Base-by-base conservation (phyloP, 2,329 filamentous ascomycete genomes). In the Geosmithia morbida region DNA sequence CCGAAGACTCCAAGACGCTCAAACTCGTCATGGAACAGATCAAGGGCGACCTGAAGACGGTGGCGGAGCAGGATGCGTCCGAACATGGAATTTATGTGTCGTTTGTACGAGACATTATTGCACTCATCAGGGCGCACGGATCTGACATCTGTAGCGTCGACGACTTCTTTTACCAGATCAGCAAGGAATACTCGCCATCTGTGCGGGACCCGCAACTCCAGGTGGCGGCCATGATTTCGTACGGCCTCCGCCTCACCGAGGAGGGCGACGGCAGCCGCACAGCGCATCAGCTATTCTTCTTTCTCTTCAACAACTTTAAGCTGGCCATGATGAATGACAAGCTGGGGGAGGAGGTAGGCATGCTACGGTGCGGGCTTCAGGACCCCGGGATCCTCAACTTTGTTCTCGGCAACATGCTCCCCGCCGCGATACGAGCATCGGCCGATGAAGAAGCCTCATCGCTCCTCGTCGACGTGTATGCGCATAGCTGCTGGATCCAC, bases 271-370 rank as follows among this genome's bases (percentile, higher is more conserved):
- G 78, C 47, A 54, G 58, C 2, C 66, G 64, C 29, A 70, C 69
- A 3, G 59, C 60, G 6, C 65, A 70, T 17, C 68, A 70, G 47
- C 64, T 79, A 3, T 80, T 79, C 54, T 72, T 72, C 56, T 74
- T 76, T 49, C 62, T 80, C 2, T 72, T 70, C 55, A 74, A 74
- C 52, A 77, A 72, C 57, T 76, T 77, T 56, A 77, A 77, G 55
- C 61, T 71, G 46, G 71, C 74, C 0, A 56, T 79, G 2, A 66
- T 67, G 42, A 71, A 71, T 48, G 63, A 69, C 48, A 67, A 64
- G 46, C 61, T 78, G n/a, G 55, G 55, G 6, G 65, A 70, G 6
- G 71, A 78, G 53, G 58, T 64, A 26, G 53, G 49, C 5, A 68
- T 77, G 46, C 53, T 79, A 18, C 59, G 59, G 37, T 63, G 63